Conservation (phyloP, 352 stramenopile species). For the Phytopythium helicoides region DNA sequence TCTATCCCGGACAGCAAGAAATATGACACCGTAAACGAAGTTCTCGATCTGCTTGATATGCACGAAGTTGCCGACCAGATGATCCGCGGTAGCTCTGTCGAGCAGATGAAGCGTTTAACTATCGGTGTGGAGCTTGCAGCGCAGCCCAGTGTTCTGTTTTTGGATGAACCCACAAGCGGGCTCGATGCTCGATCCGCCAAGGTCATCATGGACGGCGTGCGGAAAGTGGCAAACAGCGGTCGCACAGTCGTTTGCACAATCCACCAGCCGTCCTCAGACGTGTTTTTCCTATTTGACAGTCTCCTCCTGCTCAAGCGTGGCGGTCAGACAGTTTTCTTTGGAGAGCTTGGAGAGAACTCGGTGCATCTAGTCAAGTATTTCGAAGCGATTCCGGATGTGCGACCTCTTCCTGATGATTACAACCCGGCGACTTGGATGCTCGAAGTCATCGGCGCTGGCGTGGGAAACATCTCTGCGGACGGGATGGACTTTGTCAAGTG, state of each 20-base stretch:
- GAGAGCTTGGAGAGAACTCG: conserved; percentile 36
- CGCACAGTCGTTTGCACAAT: too few relatives aligned
- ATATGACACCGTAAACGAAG: conserved; percentile 23
- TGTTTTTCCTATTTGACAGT: conserved; percentile 61
- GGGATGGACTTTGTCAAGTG: conserved; percentile 33
- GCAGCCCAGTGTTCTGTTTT: too few relatives aligned
- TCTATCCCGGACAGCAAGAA: conserved; percentile 35
- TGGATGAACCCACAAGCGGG: conserved; percentile 1
- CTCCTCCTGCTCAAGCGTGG: conserved; percentile 21
- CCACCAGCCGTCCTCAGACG: too few relatives aligned
- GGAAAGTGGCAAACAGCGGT: too few relatives aligned
- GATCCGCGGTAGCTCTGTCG: too few relatives aligned
- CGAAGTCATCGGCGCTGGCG: conserved; percentile 24
- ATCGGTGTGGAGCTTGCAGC: too few relatives aligned
- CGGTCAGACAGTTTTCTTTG: conserved; percentile 45
- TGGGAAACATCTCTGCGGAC: conserved; percentile 15
- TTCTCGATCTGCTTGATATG: conserved; percentile 23
- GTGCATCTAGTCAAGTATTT: conserved; percentile 34
- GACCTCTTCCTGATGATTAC: conserved; percentile 24
- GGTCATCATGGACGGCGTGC: too few relatives aligned
- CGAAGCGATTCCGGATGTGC: conserved; percentile 18
- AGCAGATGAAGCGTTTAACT: too few relatives aligned
- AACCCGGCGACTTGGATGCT: conserved; percentile 58
- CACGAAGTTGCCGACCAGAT: conserved; percentile 29
- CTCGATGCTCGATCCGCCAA: too few relatives aligned